A percentile compares a stretch with the other conserved stretches of the same genome.
phyloP scores from a whole-genome alignment of 225 moss, liverwort and hornwort genomes.

The Physcomitrellopsis africana region DNA sequence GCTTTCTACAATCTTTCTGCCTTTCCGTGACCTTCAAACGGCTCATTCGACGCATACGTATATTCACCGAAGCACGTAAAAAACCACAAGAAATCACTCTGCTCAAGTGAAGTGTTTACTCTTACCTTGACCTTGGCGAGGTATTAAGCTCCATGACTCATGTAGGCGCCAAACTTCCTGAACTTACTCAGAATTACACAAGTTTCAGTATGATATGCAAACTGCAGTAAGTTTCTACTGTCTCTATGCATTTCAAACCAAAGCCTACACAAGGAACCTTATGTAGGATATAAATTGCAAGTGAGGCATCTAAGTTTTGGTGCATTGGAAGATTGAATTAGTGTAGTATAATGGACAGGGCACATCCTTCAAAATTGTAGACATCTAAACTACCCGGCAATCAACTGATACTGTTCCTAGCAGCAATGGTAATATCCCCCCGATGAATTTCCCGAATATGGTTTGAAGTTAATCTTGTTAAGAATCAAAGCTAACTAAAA shows the following conservation, averaged over 20 bases:
- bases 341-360: conserved; percentile 34
- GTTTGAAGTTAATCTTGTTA: conserved; percentile 29
- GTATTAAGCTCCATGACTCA: neutral
- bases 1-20: neutral
- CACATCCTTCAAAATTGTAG: conserved; percentile 44
- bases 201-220: neutral
- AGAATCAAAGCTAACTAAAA: conserved; percentile 18
- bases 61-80: neutral
- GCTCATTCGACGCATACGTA: neutral
- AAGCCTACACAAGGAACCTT: conserved; percentile 1
- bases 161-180: neutral
- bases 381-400: conserved; percentile 38
- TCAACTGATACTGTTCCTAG: conserved; percentile 21
- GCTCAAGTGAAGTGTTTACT: neutral
- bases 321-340: conserved; percentile 31
- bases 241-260: neutral
- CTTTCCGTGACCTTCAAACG: neutral
- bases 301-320: conserved; percentile 29
- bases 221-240: neutral
- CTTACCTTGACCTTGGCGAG: no score
- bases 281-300: conserved; percentile 12
- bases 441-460: conserved; percentile 23
- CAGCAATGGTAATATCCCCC: conserved; percentile 5
- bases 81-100: neutral
- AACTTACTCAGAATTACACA: neutral